phyloP scores from a whole-genome alignment of 148 eudicot genomes.

The Vaccinium myrtillus region DNA sequence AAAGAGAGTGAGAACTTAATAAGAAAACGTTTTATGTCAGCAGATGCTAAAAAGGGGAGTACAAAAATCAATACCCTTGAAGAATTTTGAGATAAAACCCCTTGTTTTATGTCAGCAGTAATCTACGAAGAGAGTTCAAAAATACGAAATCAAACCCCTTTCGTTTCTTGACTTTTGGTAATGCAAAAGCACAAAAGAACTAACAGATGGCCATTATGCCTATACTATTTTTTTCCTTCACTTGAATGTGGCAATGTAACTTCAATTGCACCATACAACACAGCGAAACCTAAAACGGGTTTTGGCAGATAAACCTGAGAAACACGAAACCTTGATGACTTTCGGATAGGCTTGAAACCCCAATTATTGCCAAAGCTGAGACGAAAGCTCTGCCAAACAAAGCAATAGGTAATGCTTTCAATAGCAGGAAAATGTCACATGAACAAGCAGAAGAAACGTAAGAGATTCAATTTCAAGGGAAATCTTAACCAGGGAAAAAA shows the following conservation, averaged over 20 bases:
- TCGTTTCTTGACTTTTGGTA: not conserved
- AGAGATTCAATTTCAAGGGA: not conserved
- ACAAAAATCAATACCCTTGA: too few relatives aligned
- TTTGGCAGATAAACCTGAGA: conserved; percentile 22
- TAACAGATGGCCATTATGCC: too few relatives aligned
- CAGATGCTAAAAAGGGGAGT: not conserved
- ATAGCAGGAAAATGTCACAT: not conserved
- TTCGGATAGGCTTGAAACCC: conserved; percentile 14
- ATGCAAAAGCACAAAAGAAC: not conserved
- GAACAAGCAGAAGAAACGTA: not conserved
- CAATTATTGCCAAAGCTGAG: not conserved
- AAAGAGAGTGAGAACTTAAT: not conserved
- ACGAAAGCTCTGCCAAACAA: not conserved
- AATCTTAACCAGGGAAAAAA: not conserved
- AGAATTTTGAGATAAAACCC: too few relatives aligned
- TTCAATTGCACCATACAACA: too few relatives aligned
- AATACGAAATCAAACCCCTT: not conserved
- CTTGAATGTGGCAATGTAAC: too few relatives aligned
- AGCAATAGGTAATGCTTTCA: not conserved
- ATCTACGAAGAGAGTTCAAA: not conserved
- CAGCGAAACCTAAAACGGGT: not conserved
- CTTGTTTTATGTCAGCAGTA: not conserved
- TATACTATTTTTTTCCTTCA: too few relatives aligned
- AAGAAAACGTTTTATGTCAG: too few relatives aligned
- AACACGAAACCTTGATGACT: conserved; percentile 17